Evolutionary conservation across 1,139 yeast species (phyloP), one percentile per base, ranked within the genome.

Genomic region (Blastobotrys aristatus): DNA sequence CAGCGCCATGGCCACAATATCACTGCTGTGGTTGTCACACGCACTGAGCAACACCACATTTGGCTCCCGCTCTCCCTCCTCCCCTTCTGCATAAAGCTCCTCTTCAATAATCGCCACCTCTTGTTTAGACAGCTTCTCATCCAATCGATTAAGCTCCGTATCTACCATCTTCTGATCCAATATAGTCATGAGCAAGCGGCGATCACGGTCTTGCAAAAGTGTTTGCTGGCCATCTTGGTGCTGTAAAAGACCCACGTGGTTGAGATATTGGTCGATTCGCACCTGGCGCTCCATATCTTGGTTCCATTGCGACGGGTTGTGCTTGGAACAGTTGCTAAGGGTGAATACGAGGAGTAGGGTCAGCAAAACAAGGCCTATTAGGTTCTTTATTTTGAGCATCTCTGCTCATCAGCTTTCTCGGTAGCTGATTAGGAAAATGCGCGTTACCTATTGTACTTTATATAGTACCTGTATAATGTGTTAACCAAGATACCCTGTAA

Each of bases 31-130:
- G 30, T 59, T 58, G 43, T 65, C 69, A 31, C 60, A 50, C 4
- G 65, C 68, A 18, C 69, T 57, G 43, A 65, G 44, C 17, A 65
- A 26, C 14, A 64, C 57, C 20, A 65, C 57, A 38, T 59, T 36
- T 14, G 50, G 50, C n/a, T 44, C 45, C 13, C 10, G n/a, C 20
- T 32, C 11, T 4, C 10, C 35, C 3, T 14, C 30, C 4, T 11
- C 11, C 16, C 13, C 35, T 22, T 35, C 26, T 8, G 18, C 27
- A 3, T 10, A n/a, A 20, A 31, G n/a, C 4, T 32, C 37, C 10
- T 20, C 2, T 14, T 18, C 8, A 20, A 24, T n/a, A 10, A 36
- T 30, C 11, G 27, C 22, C 14, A n/a, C 27, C 26, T 43, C 41
- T 24, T 30, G 22, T 7, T 18, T 22, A 11, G 20, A 2, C 13